phyloP scores from a whole-genome alignment of 352 stramenopile species.

The Thalassiosira hispida region DNA sequence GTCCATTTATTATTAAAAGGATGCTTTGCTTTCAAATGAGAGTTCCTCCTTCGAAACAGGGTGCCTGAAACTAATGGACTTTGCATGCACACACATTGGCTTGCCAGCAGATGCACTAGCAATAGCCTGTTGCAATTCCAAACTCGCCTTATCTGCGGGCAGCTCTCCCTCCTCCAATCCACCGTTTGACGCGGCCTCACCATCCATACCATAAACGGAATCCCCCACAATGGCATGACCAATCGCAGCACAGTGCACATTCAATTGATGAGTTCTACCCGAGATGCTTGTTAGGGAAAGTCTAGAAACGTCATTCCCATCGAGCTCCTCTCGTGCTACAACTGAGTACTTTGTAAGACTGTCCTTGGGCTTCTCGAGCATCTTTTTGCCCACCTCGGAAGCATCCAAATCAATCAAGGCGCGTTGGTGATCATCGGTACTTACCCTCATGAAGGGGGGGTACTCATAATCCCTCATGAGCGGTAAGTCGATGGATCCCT shows the following conservation, averaged over 20 bases:
- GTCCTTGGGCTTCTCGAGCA: conserved; percentile 72
- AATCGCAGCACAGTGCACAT: conserved; percentile 91
- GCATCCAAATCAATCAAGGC: conserved; percentile 63
- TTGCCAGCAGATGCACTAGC: conserved; percentile 46
- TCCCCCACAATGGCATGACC: conserved; percentile 93
- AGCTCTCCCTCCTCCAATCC: conserved; percentile 65
- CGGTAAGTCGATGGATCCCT: conserved; percentile 71
- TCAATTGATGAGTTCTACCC: conserved; percentile 93
- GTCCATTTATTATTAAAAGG: conserved; percentile 68
- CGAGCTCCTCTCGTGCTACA: conserved; percentile 59
- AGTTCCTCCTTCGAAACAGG: conserved; percentile 71
- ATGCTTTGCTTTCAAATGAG: conserved; percentile 67
- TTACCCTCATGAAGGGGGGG: conserved; percentile 78
- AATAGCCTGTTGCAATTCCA: conserved; percentile 57
- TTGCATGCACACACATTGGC: conserved; percentile 76
- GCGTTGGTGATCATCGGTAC: conserved; percentile 71
- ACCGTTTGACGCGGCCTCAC: conserved; percentile 66
- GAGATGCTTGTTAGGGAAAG: conserved; percentile 77
- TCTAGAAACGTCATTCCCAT: conserved; percentile 71
- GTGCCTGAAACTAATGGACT: conserved; percentile 78
- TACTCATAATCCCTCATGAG: conserved; percentile 80
- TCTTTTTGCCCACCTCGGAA: conserved; percentile 68
- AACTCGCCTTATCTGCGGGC: conserved; percentile 50
- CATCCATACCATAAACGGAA: conserved; percentile 86
- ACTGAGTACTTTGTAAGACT: conserved; percentile 79